Conservation (phyloP, 352 stramenopile species). For the Pythium dissotocum region DNA sequence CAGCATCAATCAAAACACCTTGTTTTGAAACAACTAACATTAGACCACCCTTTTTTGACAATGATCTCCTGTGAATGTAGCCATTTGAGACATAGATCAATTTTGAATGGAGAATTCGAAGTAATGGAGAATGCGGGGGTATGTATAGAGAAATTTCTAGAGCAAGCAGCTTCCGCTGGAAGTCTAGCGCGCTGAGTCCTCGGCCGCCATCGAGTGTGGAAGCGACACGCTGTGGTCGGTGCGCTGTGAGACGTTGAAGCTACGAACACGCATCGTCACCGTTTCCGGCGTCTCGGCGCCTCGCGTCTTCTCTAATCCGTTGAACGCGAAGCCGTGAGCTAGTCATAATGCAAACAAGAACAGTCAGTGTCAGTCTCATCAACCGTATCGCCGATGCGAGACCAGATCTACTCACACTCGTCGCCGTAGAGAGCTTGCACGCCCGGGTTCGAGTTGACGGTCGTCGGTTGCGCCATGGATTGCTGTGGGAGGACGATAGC, state of each 20-base stretch:
- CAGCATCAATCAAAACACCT: too few relatives aligned
- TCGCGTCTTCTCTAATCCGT: slow-evolving; percentile 23
- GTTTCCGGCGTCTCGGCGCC: slow-evolving; percentile 20
- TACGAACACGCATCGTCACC: slow-evolving; percentile 35
- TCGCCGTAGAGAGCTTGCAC: slow-evolving; percentile 2
- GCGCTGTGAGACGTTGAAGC: slow-evolving; percentile 22
- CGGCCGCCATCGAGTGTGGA: not conserved
- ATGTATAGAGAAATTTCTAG: not conserved
- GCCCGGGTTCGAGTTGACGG: not conserved
- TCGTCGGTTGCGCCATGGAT: not conserved
- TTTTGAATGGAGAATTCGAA: too few relatives aligned
- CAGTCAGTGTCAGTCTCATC: not conserved
- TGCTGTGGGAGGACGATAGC: slow-evolving; percentile 22
- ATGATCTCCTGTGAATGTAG: too few relatives aligned
- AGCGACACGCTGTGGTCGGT: slow-evolving; percentile 3
- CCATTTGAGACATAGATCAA: too few relatives aligned
- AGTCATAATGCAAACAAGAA: not conserved
- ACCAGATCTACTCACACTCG: not conserved
- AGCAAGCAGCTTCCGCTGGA: not conserved
- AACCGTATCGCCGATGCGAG: not conserved
- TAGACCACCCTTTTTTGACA: too few relatives aligned
- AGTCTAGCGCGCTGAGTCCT: not conserved
- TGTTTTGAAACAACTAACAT: too few relatives aligned
- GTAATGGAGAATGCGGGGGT: not conserved
- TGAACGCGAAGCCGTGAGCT: slow-evolving; percentile 42